Base-by-base conservation (phyloP, 108 stramenopile genomes). In the Bacterosira constricta region DNA sequence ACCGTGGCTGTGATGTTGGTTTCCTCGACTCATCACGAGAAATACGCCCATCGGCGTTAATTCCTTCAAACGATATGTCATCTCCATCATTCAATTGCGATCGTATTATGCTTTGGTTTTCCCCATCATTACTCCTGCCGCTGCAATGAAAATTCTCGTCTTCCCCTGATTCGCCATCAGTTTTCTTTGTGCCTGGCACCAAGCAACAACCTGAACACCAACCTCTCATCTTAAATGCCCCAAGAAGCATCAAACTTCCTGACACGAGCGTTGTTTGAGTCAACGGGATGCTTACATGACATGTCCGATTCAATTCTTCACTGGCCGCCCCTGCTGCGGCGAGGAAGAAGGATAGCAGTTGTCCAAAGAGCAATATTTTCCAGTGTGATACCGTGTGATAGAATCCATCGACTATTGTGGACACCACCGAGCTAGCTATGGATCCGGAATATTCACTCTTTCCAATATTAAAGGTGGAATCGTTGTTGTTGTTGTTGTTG, bases 221-320 rank as follows among this genome's bases (percentile, higher is more conserved):
- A n/a, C n/a, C n/a, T n/a, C n/a, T n/a, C n/a, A n/a, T n/a, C n/a
- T n/a, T n/a, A n/a, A n/a, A n/a, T n/a, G 26, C 46, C 1, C 83
- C 53, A 57, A 64, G 44, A n/a, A 82, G 64, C 49, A 13, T 89
- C 52, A 7, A 85, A 30, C 25, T 80, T 58, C 30, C 89, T 89
- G 0, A 63, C 79, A 25, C 77, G 64, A 9, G 70, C 54, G 44
- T 86, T 86, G 12, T 86, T 79, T 49, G 89, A n/a, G n/a, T 88
- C 20, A 76, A 77, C 3, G 92, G 89, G 1, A 82, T 82, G 21
- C 77, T 80, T 8, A 80, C 66, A 8, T 69, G 51, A 34, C 92
- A 93, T 11, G 85, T 77, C 29, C 85, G 27, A 10, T 31, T 57
- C 10, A 80, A 21, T 4, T 68, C 52, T 38, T 72, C 71, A 49